Percentiles rank a stretch among this genome's conserved stretches.
Conservation (phyloP, 495 filamentous ascomycete species). For the Copromyces sp. region DNA sequence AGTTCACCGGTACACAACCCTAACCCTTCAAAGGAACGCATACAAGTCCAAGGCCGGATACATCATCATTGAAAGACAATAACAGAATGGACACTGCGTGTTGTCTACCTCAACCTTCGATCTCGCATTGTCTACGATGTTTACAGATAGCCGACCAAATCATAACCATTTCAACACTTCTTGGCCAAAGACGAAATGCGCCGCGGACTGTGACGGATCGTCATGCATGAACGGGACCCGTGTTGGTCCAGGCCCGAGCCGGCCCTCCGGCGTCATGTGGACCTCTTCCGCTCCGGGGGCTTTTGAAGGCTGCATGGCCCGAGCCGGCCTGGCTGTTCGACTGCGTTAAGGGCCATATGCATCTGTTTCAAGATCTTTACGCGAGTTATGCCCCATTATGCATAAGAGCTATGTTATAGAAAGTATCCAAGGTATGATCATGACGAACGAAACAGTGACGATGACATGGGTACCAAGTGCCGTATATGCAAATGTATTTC, state of each 20-base stretch:
- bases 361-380: background rate
- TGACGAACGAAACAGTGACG: background rate
- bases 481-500: background rate
- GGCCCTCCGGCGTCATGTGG: background rate
- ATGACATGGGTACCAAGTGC: background rate
- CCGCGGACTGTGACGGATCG: background rate
- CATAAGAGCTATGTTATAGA: background rate
- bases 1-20: background rate
- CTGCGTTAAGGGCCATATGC: background rate
- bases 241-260: background rate
- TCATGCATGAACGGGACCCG: background rate
- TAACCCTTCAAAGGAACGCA: background rate
- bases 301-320: background rate
- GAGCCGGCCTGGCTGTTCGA: background rate
- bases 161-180: background rate
- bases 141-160: no score
- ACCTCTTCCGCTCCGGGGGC: background rate
- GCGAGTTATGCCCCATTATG: background rate
- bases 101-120: background rate
- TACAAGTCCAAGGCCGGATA: no score
- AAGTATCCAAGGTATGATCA: background rate
- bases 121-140: no score
- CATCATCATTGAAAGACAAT: background rate
- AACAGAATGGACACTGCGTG: background rate
- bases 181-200: background rate